Base-by-base conservation (phyloP, 768 basidiomycete genomes). In the Trichaptum fuscoviolaceum region DNA sequence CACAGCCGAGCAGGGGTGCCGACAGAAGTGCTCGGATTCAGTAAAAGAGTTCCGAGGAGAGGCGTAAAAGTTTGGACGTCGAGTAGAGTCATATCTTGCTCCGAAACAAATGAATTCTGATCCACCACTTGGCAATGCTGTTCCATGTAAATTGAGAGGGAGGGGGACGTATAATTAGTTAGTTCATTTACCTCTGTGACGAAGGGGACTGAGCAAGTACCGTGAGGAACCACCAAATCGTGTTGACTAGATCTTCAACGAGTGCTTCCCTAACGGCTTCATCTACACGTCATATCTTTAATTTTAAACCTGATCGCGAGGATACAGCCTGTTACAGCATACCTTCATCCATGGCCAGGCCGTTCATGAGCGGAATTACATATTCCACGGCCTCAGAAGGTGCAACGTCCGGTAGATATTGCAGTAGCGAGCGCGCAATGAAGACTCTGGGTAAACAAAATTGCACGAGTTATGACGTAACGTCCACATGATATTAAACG, bases 181-280 rank as follows among this genome's bases (percentile, higher is more conserved):
- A 52, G 42, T 52, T n/a, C 58, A 61, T 30, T 20, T 58, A 58
- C 10, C 20, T 67, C 27, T 2, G 1, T 67, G 61, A 30, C 63
- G 58, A 35, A 62, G 18, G 59, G 65, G 60, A 57, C 17, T 66
- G 64, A 34, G 30, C 42, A 69, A 75, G 65, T 69, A 87, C 87
- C 65, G 88, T 86, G 71, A 93, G 88, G 77, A 96, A 98, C 88
- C 93, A 96, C 94, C 94, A 97, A 62, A 97, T 85, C 70, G 96
- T 85, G 63, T 84, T 79, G 42, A 92, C 87, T 10, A 99, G 80
- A 69, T 92, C 89, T 1, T 86, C 82, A 0, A 92, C 89, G 25
- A 97, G 86, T 7, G 93, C 92, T 75, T 96, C 95, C 74, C 92
- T 92, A 64, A 97, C 93, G 59, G 82, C 75, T 72, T 96, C 95